phyloP scores from a whole-genome alignment of 2,329 filamentous ascomycete genomes.

The Septoria petroselini region DNA sequence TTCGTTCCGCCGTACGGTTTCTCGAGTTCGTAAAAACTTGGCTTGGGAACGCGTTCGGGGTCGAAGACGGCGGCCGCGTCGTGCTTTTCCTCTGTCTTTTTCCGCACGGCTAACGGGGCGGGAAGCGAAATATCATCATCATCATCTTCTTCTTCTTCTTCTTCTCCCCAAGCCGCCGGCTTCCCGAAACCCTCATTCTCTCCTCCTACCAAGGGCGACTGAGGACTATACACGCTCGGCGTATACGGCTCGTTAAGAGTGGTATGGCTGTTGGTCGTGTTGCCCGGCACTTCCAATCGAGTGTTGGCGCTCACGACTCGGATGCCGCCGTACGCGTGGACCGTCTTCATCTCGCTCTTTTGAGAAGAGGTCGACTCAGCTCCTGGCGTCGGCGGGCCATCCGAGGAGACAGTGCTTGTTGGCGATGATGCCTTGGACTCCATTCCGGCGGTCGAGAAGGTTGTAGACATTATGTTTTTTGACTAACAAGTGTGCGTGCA shows the following conservation, averaged over 20 bases:
- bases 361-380: background rate
- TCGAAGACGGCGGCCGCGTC: background rate
- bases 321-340: background rate
- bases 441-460: too few species aligned
- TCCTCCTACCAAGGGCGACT: background rate
- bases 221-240: constrained; percentile 7
- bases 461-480: too few species aligned
- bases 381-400: background rate
- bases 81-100: background rate
- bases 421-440: background rate
- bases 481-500: too few species aligned
- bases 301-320: background rate
- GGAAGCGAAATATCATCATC: background rate
- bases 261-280: background rate
- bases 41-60: background rate
- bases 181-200: too few species aligned
- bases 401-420: background rate
- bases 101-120: background rate
- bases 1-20: constrained; percentile 3
- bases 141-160: background rate
- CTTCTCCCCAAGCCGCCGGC: too few species aligned
- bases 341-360: too few species aligned
- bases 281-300: background rate
- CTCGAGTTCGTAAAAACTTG: constrained; percentile 2
- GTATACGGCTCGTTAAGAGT: background rate